A percentile compares a stretch with the other conserved stretches of the same genome.
Evolutionary conservation across 306 rosid genomes (phyloP).

Genomic region (Quercus engelmannii): DNA sequence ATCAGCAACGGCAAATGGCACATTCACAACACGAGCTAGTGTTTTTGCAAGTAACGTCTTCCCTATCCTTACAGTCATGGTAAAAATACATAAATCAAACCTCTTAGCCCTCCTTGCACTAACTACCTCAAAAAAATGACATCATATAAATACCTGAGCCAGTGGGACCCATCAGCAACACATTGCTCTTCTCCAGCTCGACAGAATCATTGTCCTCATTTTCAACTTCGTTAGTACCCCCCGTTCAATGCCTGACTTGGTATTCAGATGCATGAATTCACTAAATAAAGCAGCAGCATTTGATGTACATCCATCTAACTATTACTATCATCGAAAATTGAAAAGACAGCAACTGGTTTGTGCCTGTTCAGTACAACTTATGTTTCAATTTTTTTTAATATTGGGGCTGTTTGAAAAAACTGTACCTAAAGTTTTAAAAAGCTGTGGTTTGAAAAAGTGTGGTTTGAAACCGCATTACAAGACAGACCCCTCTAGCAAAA

Average conservation of each 20-base stretch:
- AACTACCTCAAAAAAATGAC: neutral
- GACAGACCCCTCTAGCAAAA: neutral
- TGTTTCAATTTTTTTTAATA: too few relatives aligned
- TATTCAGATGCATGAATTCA: neutral
- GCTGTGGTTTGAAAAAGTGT: too few relatives aligned
- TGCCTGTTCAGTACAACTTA: too few relatives aligned
- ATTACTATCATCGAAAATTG: neutral
- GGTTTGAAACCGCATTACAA: neutral
- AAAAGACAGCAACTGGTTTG: neutral
- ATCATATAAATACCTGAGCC: constrained; percentile 49
- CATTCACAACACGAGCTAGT: constrained; percentile 67
- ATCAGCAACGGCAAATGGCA: constrained; percentile 70
- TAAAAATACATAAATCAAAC: constrained; percentile 5
- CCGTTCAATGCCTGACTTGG: constrained; percentile 18
- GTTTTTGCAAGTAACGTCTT: constrained; percentile 81
- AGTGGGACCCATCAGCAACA: constrained; percentile 67
- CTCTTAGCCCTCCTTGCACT: neutral
- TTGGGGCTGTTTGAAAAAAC: too few relatives aligned
- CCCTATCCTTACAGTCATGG: constrained; percentile 43
- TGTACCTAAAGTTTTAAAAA: too few relatives aligned
- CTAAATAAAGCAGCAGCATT: constrained; percentile 7
- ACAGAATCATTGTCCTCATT: constrained; percentile 41
- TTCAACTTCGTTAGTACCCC: constrained; percentile 13
- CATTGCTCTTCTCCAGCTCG: constrained; percentile 65
- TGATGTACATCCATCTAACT: neutral